phyloP scores from a whole-genome alignment of 345 rosid genomes.

The Punica granatum region DNA sequence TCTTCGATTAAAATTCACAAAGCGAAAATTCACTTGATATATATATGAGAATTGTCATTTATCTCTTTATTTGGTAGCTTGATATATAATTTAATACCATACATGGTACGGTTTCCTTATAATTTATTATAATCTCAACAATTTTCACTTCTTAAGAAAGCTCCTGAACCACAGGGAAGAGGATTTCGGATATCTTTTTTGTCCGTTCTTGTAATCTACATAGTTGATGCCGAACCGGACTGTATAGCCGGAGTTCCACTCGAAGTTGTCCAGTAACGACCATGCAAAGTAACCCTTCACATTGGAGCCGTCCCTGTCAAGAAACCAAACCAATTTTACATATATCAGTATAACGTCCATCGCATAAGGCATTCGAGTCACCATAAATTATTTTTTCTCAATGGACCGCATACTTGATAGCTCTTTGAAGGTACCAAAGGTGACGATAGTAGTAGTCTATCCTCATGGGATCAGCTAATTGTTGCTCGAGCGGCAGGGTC shows the following conservation, averaged over 20 bases:
- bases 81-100: too few relatives aligned
- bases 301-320: slow-evolving; percentile 18
- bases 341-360: too few relatives aligned
- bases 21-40: too few relatives aligned
- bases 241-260: slow-evolving; percentile 37
- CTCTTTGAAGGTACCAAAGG: slow-evolving; percentile 17
- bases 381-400: too few relatives aligned
- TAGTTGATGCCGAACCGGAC: slow-evolving; percentile 36
- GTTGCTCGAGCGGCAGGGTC: background rate
- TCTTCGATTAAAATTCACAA: too few relatives aligned
- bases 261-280: slow-evolving; percentile 53
- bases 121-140: background rate
- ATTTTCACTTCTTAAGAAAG: slow-evolving; percentile 20
- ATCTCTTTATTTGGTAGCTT: too few relatives aligned
- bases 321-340: background rate
- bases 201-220: slow-evolving; percentile 31
- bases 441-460: slow-evolving; percentile 24
- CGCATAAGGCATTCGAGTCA: too few relatives aligned
- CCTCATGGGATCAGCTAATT: slow-evolving; percentile 29
- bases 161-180: slow-evolving; percentile 23
- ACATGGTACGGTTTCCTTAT: too few relatives aligned
- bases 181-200: slow-evolving; percentile 31
- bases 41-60: too few relatives aligned
- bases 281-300: slow-evolving; percentile 42
- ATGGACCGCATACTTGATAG: slow-evolving; percentile 27